These are phyloP conservation scores for Cadophora malorum DNA, from an alignment of 2,329 filamentous ascomycete species.

Conservation along the genomic window DNA sequence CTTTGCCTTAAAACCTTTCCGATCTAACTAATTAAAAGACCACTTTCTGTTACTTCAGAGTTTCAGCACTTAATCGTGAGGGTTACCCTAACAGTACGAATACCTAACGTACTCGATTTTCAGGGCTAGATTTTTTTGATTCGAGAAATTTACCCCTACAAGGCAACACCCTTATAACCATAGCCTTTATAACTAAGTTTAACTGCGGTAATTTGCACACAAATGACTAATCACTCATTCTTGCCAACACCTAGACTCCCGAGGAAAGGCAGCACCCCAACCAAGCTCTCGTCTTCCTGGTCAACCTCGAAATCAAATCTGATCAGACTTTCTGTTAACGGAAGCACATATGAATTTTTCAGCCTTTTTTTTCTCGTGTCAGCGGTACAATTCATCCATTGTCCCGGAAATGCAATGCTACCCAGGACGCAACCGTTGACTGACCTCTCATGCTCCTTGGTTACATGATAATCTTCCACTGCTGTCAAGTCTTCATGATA, in stretches of 20 bases:
- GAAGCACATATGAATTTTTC: slow-evolving; percentile 31
- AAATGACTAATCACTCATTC: not conserved
- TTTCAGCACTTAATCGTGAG: too few relatives aligned
- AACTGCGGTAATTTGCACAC: not conserved
- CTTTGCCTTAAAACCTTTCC: too few relatives aligned
- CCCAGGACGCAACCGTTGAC: not conserved
- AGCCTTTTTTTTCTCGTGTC: not conserved
- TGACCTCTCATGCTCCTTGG: slow-evolving; percentile 34
- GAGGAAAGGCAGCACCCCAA: slow-evolving; percentile 24
- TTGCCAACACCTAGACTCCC: slow-evolving; percentile 1
- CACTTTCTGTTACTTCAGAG: too few relatives aligned
- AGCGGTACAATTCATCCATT: not conserved
- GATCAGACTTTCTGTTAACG: slow-evolving; percentile 35
- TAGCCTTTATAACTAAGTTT: too few relatives aligned
- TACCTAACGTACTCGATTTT: too few relatives aligned
- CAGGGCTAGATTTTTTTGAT: too few relatives aligned
- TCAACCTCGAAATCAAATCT: slow-evolving; percentile 38
- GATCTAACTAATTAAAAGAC: too few relatives aligned
- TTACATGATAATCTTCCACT: slow-evolving; percentile 36
- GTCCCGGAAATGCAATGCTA: not conserved
- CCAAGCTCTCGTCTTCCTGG: slow-evolving; percentile 32
- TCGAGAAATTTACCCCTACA: too few relatives aligned
- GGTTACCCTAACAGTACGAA: too few relatives aligned
- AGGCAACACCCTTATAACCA: too few relatives aligned
- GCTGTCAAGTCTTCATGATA: slow-evolving; percentile 32